Evolutionary conservation across 441 rosid genomes (phyloP).

Genomic region (Brassica hybrid): DNA sequence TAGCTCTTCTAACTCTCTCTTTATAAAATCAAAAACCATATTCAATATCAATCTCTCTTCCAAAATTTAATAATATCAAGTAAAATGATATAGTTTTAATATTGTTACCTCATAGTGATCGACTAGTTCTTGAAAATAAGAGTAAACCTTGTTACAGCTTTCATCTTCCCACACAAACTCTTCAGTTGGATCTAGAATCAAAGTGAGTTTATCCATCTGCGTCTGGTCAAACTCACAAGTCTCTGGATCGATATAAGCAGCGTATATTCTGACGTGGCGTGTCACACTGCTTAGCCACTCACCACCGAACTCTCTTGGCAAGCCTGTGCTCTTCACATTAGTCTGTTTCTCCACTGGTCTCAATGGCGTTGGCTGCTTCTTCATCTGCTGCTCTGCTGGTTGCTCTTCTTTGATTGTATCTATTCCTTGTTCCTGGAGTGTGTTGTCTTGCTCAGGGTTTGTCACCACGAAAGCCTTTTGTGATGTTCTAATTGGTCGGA

Average conservation of each 20-base stretch:
- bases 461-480: conserved; percentile 28
- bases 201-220: conserved; percentile 90
- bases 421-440: conserved; percentile 43
- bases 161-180: conserved; percentile 89
- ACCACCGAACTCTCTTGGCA: conserved; percentile 77
- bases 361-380: conserved; percentile 51
- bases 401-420: conserved; percentile 43
- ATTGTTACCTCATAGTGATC: conserved; percentile 92
- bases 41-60: neutral
- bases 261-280: conserved; percentile 85
- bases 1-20: neutral
- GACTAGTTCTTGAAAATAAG: conserved; percentile 94
- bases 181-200: conserved; percentile 80
- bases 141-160: conserved; percentile 66
- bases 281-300: conserved; percentile 94
- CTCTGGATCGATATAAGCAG: conserved; percentile 92
- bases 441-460: conserved; percentile 38
- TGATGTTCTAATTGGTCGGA: conserved; percentile 32
- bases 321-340: conserved; percentile 80
- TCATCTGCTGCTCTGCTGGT: conserved; percentile 41
- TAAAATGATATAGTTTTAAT: neutral
- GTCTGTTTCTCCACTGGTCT: conserved; percentile 83
- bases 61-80: neutral
- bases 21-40: neutral
- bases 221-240: conserved; percentile 89